Evolutionary conservation across 2,329 filamentous ascomycete species (phyloP).

Genomic region (Albifimbria verrucaria): DNA sequence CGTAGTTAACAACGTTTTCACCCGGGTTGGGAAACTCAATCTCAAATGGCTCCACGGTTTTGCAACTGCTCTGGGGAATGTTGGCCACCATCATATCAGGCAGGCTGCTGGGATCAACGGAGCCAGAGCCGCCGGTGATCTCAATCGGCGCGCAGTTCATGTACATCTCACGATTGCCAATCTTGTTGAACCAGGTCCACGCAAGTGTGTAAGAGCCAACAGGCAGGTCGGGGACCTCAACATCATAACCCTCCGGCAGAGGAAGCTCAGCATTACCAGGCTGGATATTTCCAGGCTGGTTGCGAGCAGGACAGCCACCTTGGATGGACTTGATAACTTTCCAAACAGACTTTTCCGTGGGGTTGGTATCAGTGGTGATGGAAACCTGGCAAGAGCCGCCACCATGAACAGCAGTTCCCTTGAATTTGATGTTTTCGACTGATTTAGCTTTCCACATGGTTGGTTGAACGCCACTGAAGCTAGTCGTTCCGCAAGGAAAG

Average conservation of each 20-base stretch:
- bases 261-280: conserved; percentile 31
- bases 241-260: conserved; percentile 61
- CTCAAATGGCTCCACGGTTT: conserved; percentile 45
- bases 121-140: conserved; percentile 42
- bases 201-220: conserved; percentile 78
- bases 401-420: conserved; percentile 58
- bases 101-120: conserved; percentile 57
- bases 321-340: conserved; percentile 87
- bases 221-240: conserved; percentile 69
- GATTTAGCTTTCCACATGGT: conserved; percentile 55
- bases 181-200: conserved; percentile 85
- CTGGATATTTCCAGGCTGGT: conserved; percentile 54
- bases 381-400: conserved; percentile 84
- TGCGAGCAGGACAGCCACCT: conserved; percentile 74
- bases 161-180: conserved; percentile 88
- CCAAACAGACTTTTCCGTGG: conserved; percentile 64
- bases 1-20: conserved; percentile 46
- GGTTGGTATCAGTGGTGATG: conserved; percentile 68
- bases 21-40: conserved; percentile 63
- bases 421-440: conserved; percentile 56
- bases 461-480: conserved; percentile 41
- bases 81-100: conserved; percentile 71
- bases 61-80: conserved; percentile 50
- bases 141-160: conserved; percentile 81
- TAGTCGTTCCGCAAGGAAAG: conserved; percentile 55